A percentile compares a stretch with the other conserved stretches of the same genome.
phyloP scores from a whole-genome alignment of 257 asterid genomes.

The Nemophila menziesii region DNA sequence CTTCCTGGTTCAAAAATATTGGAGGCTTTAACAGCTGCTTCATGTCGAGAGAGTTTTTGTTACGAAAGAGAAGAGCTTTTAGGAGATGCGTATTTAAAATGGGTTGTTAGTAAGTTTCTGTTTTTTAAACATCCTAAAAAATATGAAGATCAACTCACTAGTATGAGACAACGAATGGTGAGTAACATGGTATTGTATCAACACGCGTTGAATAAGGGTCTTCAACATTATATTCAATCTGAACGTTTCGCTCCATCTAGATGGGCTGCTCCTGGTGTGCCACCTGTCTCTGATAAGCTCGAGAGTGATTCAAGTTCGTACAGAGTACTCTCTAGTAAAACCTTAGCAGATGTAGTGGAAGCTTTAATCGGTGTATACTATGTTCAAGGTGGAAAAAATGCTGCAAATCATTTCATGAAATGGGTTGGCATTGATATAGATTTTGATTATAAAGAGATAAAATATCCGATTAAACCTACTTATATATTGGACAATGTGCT shows the following conservation, averaged over 20 bases:
- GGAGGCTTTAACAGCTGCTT: slow-evolving; percentile 95
- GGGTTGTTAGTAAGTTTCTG: slow-evolving; percentile 95
- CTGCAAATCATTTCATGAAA: slow-evolving; percentile 94
- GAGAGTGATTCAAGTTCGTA: slow-evolving; percentile 90
- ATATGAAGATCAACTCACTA: slow-evolving; percentile 95
- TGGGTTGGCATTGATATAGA: slow-evolving; percentile 89
- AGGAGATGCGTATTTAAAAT: slow-evolving; percentile 94
- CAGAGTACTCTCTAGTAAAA: slow-evolving; percentile 93
- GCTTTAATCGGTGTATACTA: slow-evolving; percentile 87
- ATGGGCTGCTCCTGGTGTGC: slow-evolving; percentile 99
- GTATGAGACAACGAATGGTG: slow-evolving; percentile 95
- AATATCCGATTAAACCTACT: slow-evolving; percentile 34
- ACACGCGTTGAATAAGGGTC: slow-evolving; percentile 68
- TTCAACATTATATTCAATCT: slow-evolving; percentile 91
- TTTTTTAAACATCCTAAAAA: slow-evolving; percentile 87
- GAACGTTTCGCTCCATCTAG: slow-evolving; percentile 97
- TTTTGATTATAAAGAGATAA: slow-evolving; percentile 52
- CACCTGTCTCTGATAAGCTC: slow-evolving; percentile 90
- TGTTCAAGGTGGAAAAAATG: slow-evolving; percentile 84
- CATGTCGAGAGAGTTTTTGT: slow-evolving; percentile 96
- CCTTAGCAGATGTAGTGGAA: slow-evolving; percentile 97
- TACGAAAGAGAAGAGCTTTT: slow-evolving; percentile 93
- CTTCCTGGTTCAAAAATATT: slow-evolving; percentile 74
- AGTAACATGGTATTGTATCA: slow-evolving; percentile 85
- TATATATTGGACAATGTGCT: slow-evolving; percentile 56